Percentiles rank a stretch among this genome's conserved stretches.
These are phyloP conservation scores for Bolboschoenus planiculmis DNA, from an alignment of 176 grass and related monocot genomes.

Conservation along the genomic window DNA sequence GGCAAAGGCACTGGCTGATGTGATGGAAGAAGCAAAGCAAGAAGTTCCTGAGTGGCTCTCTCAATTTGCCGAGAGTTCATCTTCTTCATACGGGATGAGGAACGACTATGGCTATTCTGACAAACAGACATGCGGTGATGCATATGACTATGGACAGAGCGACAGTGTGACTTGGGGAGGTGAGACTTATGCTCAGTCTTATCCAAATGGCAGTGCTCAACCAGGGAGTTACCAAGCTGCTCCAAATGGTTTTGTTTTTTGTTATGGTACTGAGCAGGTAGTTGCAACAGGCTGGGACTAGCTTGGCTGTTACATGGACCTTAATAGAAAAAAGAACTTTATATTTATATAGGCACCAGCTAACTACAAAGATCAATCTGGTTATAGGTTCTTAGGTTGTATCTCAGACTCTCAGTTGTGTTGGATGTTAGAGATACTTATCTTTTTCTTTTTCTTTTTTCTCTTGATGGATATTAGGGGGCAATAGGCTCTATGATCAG, in stretches of 20 bases:
- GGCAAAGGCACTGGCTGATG: conserved; percentile 43
- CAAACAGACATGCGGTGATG: conserved; percentile 22
- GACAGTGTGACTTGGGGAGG: neutral
- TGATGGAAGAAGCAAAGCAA: conserved; percentile 64
- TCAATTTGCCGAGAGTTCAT: conserved; percentile 30
- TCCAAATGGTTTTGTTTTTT: conserved; percentile 25
- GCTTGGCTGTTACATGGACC: neutral
- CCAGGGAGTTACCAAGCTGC: neutral
- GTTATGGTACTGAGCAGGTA: conserved; percentile 29
- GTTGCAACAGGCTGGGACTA: conserved; percentile 66
- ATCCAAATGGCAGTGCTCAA: conserved; percentile 3
- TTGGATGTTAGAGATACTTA: neutral
- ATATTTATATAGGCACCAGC: neutral
- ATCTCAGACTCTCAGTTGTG: neutral
- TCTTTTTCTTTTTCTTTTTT: neutral
- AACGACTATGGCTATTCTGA: conserved; percentile 19
- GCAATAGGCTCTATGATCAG: neutral
- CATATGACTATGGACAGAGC: conserved; percentile 1
- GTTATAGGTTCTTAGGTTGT: neutral
- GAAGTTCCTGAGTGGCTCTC: conserved; percentile 52
- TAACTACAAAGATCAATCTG: neutral
- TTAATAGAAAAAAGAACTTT: neutral
- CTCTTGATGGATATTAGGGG: neutral
- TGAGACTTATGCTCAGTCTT: conserved; percentile 8
- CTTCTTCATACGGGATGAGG: conserved; percentile 22